Evolutionary conservation across 805 yeast species (phyloP).

Genomic region (Sungouiozyma ichnusensis): DNA sequence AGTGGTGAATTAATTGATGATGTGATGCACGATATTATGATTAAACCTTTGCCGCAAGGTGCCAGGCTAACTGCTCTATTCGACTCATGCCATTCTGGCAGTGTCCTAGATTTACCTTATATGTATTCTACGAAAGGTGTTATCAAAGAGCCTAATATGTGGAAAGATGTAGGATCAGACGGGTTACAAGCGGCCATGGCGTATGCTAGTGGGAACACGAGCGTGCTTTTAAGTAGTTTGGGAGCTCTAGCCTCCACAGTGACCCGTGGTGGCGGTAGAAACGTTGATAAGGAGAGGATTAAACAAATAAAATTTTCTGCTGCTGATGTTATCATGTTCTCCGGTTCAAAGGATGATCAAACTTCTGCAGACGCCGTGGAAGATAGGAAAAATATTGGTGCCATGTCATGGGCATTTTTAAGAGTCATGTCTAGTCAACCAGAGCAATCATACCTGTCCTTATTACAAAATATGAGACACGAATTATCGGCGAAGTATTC

Average conservation of each 20-base stretch:
- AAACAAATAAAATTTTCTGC: conserved; percentile 53
- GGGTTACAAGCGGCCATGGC: conserved; percentile 49
- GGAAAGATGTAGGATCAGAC: conserved; percentile 65
- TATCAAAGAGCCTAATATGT: conserved; percentile 66
- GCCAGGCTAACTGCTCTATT: conserved; percentile 69
- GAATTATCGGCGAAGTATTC: conserved; percentile 53
- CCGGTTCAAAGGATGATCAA: conserved; percentile 79
- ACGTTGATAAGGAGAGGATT: conserved; percentile 35
- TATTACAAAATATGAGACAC: conserved; percentile 60
- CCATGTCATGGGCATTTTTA: conserved; percentile 73
- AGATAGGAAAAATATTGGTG: conserved; percentile 67
- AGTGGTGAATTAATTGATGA: conserved; percentile 68
- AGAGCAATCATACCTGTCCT: conserved; percentile 55
- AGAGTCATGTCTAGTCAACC: conserved; percentile 51
- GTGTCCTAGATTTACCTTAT: conserved; percentile 71
- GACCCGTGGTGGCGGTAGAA: conserved; percentile 30
- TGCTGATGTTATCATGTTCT: conserved; percentile 65
- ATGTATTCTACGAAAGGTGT: conserved; percentile 76
- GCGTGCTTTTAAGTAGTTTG: conserved; percentile 35
- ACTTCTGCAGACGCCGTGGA: conserved; percentile 76
- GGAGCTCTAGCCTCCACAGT: conserved; percentile 36
- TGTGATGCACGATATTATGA: conserved; percentile 60
- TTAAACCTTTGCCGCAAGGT: conserved; percentile 58
- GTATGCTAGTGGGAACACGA: conserved; percentile 48
- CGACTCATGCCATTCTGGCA: conserved; percentile 82